Evolutionary conservation across 352 stramenopile genomes (phyloP).

Genomic region (Phytophthora pseudosyringae): DNA sequence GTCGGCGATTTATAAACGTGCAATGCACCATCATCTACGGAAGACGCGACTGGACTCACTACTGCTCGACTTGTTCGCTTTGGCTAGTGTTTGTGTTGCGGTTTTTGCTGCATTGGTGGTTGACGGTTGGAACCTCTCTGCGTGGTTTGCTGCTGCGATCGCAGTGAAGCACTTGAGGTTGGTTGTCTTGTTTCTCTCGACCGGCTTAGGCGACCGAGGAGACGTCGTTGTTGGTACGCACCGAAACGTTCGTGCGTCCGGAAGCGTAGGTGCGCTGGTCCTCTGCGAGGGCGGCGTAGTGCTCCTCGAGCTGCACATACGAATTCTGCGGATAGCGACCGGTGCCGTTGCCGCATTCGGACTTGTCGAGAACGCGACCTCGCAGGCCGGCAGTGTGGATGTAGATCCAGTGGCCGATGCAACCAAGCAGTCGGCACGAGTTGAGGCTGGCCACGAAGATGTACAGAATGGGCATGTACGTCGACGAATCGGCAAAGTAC

Average conservation of each 20-base stretch:
- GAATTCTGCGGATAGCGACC: slow-evolving; percentile 56
- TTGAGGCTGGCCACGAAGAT: slow-evolving; percentile 77
- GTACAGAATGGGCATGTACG: slow-evolving; percentile 78
- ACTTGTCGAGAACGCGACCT: slow-evolving; percentile 54
- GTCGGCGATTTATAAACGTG: slow-evolving; percentile 34
- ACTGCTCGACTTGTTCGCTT: slow-evolving; percentile 33
- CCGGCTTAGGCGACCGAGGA: slow-evolving; percentile 35
- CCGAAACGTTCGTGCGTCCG: slow-evolving; percentile 43
- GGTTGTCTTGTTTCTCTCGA: slow-evolving; percentile 14
- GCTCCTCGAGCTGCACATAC: slow-evolving; percentile 71
- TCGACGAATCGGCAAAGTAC: slow-evolving; percentile 59
- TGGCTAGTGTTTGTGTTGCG: slow-evolving; percentile 21
- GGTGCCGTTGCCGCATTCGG: slow-evolving; percentile 60
- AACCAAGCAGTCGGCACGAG: slow-evolving; percentile 64
- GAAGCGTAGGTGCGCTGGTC: slow-evolving; percentile 65
- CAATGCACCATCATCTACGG: slow-evolving; percentile 25
- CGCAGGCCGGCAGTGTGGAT: slow-evolving; percentile 55
- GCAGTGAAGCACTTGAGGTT: slow-evolving; percentile 21
- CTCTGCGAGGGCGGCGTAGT: slow-evolving; percentile 74
- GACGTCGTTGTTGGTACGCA: slow-evolving; percentile 36
- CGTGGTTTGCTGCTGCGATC: slow-evolving; percentile 23
- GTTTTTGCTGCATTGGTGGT: slow-evolving; percentile 10
- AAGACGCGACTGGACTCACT: slow-evolving; percentile 32
- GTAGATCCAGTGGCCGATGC: slow-evolving; percentile 79
- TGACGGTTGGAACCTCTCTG: slow-evolving; percentile 25